Conservation (phyloP, 129 eudicot species). For the Ambrosia artemisiifolia region DNA sequence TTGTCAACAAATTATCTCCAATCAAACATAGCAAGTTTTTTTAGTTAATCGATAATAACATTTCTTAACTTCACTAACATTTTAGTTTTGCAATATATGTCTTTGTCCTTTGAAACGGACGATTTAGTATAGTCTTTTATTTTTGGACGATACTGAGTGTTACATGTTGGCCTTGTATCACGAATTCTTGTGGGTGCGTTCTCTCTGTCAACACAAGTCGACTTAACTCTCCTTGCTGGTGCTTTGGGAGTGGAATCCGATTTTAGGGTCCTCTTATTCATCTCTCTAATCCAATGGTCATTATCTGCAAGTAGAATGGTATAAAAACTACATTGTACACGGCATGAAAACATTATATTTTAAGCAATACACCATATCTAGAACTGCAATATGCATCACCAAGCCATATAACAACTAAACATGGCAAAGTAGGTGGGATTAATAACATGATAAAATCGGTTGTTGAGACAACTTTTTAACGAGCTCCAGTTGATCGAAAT, state of each 20-base stretch:
- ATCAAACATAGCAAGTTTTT: background rate
- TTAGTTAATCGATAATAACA: too few relatives aligned
- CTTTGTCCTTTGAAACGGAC: conserved; percentile 5
- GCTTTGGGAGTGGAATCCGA: conserved; percentile 14
- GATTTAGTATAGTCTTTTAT: background rate
- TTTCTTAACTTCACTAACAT: background rate
- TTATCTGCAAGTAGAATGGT: background rate
- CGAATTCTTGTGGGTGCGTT: conserved; percentile 1
- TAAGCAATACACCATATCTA: too few relatives aligned
- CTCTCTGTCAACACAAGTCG: too few relatives aligned
- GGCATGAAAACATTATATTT: too few relatives aligned
- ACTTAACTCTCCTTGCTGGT: background rate
- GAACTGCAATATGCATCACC: too few relatives aligned
- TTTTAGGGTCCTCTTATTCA: conserved; percentile 22
- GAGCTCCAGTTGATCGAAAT: too few relatives aligned
- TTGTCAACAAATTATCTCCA: too few relatives aligned
- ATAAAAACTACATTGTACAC: too few relatives aligned
- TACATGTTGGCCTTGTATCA: conserved; percentile 4
- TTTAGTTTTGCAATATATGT: conserved; percentile 12
- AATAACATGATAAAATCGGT: too few relatives aligned
- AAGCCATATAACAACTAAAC: too few relatives aligned
- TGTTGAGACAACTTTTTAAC: too few relatives aligned
- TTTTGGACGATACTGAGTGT: conserved; percentile 4
- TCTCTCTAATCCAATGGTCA: conserved; percentile 23
- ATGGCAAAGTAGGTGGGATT: too few relatives aligned